Conservation (phyloP, 345 rosid genomes). For the Hevea brasiliensis region DNA sequence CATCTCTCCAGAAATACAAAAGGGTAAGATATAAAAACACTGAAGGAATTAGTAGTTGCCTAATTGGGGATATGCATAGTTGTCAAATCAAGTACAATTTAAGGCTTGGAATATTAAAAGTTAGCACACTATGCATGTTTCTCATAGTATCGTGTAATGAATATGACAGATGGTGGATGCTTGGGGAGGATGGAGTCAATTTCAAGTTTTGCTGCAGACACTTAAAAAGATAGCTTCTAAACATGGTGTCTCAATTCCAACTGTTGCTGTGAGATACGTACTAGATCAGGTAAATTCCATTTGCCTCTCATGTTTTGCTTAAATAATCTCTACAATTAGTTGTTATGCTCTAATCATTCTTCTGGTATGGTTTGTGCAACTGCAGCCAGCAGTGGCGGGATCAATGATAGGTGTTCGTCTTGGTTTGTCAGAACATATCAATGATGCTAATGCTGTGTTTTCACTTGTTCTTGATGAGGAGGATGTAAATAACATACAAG, state of each 20-base stretch:
- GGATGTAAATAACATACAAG: slow-evolving; percentile 64
- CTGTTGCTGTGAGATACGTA: slow-evolving; percentile 83
- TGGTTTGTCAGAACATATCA: slow-evolving; percentile 74
- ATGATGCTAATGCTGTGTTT: slow-evolving; percentile 69
- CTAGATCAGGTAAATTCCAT: slow-evolving; percentile 62
- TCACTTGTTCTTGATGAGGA: slow-evolving; percentile 75
- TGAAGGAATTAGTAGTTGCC: background rate
- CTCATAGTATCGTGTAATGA: background rate
- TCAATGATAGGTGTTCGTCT: slow-evolving; percentile 94
- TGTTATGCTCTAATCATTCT: background rate
- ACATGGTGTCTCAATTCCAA: slow-evolving; percentile 84
- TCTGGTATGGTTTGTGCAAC: slow-evolving; percentile 7
- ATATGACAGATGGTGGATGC: slow-evolving; percentile 84
- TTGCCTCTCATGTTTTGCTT: background rate
- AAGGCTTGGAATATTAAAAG: too few species aligned
- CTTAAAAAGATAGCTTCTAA: slow-evolving; percentile 65
- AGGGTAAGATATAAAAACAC: slow-evolving; percentile 43
- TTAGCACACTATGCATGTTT: background rate
- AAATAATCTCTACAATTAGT: background rate
- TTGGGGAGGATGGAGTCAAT: slow-evolving; percentile 96
- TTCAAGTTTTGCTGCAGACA: slow-evolving; percentile 72
- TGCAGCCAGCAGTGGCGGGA: slow-evolving; percentile 84
- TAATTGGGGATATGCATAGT: background rate
- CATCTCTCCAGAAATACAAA: slow-evolving; percentile 93
- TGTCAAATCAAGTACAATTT: background rate